Percentiles rank a stretch among this genome's conserved stretches.
These are phyloP conservation scores for Pholiota molesta DNA, from an alignment of 768 basidiomycete species.

Conservation along the genomic window DNA sequence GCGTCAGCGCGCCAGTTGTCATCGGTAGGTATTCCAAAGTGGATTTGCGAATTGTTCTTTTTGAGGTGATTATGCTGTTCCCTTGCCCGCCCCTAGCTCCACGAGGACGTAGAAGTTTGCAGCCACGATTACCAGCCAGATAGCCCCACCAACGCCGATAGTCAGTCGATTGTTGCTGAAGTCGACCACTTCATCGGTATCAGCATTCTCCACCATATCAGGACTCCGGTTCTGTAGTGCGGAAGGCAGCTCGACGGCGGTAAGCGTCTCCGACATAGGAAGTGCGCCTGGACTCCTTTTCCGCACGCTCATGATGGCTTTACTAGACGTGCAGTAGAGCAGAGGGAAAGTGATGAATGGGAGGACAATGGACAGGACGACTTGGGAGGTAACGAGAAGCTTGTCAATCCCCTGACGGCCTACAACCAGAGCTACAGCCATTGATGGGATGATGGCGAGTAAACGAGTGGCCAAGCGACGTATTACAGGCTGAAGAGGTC, in stretches of 20 bases:
- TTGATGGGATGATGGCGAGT: conserved; percentile 81
- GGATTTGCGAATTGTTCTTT: not conserved
- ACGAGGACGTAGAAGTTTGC: conserved; percentile 83
- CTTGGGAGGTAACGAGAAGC: conserved; percentile 87
- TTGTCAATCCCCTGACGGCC: conserved; percentile 73
- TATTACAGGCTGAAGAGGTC: conserved; percentile 57
- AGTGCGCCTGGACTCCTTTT: conserved; percentile 33
- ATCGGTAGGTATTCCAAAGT: too few relatives aligned
- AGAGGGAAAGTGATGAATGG: conserved; percentile 87
- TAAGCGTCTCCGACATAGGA: conserved; percentile 3
- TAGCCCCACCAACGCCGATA: conserved; percentile 50
- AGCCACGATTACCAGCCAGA: conserved; percentile 67
- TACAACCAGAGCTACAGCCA: conserved; percentile 73
- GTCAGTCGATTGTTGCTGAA: conserved; percentile 63
- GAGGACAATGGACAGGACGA: conserved; percentile 79
- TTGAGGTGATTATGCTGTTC: not conserved
- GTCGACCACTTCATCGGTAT: conserved; percentile 45
- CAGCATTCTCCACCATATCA: conserved; percentile 17
- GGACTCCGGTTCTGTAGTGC: conserved; percentile 4
- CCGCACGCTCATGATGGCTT: conserved; percentile 71
- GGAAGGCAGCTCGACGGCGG: conserved; percentile 1
- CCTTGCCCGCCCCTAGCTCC: conserved; percentile 41
- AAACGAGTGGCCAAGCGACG: conserved; percentile 84
- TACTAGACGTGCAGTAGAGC: conserved; percentile 73
- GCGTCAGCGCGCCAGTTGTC: too few relatives aligned